Evolutionary conservation across 768 basidiomycete species (phyloP).

Genomic region (Tulasnella calospora): DNA sequence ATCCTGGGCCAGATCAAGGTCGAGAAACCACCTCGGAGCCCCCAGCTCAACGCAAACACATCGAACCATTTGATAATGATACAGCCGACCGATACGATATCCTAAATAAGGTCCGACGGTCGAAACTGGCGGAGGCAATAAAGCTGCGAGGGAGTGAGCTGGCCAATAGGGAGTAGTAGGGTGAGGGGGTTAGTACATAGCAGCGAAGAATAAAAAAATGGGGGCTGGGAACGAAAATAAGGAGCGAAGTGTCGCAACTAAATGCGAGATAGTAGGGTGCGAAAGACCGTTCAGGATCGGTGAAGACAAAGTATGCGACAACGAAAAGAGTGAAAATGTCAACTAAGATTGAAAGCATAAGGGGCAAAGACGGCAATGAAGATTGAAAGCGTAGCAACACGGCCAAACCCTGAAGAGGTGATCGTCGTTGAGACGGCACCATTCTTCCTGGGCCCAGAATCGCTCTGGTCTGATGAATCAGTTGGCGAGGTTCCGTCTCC

Average conservation of each 20-base stretch:
- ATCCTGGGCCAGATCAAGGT: too few species aligned
- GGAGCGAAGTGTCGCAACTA: not conserved
- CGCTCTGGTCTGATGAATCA: not conserved
- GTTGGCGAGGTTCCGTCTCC: not conserved
- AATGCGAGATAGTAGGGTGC: not conserved
- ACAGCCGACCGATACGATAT: not conserved
- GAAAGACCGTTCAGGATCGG: not conserved
- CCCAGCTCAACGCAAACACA: not conserved
- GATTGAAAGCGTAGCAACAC: not conserved
- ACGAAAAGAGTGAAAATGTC: not conserved
- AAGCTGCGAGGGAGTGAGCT: not conserved
- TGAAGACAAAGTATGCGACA: not conserved
- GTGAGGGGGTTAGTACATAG: not conserved
- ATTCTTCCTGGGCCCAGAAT: not conserved
- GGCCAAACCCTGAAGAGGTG: not conserved
- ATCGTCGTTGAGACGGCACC: not conserved
- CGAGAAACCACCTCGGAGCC: too few species aligned
- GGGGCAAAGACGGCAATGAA: not conserved
- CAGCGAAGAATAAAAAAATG: slow-evolving; percentile 5
- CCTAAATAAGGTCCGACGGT: not conserved
- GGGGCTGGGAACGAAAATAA: not conserved
- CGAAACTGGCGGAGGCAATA: not conserved
- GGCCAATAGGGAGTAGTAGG: not conserved
- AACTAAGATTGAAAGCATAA: not conserved
- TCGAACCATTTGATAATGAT: slow-evolving; percentile 3